Evolutionary conservation across 768 basidiomycete species (phyloP), one percentile per base, ranked within the genome.

Genomic region (Lentinula raphanica): DNA sequence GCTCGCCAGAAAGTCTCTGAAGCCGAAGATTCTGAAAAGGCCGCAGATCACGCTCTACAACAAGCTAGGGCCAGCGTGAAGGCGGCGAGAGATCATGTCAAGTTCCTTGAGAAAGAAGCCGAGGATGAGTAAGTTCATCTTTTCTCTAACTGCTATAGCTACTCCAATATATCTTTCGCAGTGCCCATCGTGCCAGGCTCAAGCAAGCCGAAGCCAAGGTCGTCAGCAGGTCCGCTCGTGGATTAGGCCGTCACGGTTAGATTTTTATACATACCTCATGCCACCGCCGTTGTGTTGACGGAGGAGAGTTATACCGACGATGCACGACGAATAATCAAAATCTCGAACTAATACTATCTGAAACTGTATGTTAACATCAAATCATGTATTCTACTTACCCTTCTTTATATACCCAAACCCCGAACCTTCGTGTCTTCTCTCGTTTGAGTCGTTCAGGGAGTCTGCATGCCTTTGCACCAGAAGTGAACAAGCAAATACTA

Each of bases 131-230:
- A 59, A 58, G 75, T 25, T 39, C 62, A 5, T n/a, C n/a, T 49
- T 13, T 56, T 58, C 36, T n/a, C n/a, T n/a, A n/a, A n/a, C 0
- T 19, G 27, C 5, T 5, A 28, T 46, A 42, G 32, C 19, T n/a
- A 7, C 13, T 59, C 23, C 15, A 13, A 19, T 49, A 39, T 29
- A 50, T 29, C 58, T n/a, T 58, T 50, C 63, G 6, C 58, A 75
- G 73, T 48, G 68, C 71, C 17, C 63, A 64, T 35, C 71, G 74
- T 42, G 76, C 76, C 7, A 70, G 72, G 51, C 67, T 69, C 4
- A 78, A 76, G 58, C 73, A 74, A 59, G 69, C 69, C 6, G 74
- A 74, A 55, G 71, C 72, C 0, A 75, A 73, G 64, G 64, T 58
- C 19, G 70, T 78, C 58, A 70, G 66, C 64, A 74, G 70, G 66